Percentiles rank a stretch among this genome's conserved stretches.
phyloP scores from a whole-genome alignment of 2,329 filamentous ascomycete species.

The Stachybotrys chartarum region DNA sequence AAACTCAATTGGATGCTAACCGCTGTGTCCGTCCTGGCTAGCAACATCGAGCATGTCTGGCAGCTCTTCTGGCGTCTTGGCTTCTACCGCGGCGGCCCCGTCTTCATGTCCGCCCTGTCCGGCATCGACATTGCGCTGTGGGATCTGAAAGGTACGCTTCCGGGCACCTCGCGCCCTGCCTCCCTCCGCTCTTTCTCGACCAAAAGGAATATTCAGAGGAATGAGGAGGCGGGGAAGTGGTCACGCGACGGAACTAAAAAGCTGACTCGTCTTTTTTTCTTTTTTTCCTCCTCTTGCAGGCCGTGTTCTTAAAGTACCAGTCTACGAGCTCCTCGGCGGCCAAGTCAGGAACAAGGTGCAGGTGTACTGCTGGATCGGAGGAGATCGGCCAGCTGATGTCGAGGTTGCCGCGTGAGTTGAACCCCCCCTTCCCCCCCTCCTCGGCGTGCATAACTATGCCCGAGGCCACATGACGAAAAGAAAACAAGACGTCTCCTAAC shows the following conservation, averaged over 20 bases:
- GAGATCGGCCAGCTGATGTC: constrained; percentile 59
- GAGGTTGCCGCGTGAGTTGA: constrained; percentile 45
- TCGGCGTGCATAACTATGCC: not conserved
- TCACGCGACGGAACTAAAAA: not conserved
- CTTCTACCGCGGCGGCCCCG: constrained; percentile 69
- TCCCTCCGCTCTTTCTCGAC: not conserved
- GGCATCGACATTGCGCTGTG: constrained; percentile 71
- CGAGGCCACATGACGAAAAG: not conserved
- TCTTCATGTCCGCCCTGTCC: constrained; percentile 68
- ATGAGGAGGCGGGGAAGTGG: not conserved
- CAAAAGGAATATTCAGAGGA: no score
- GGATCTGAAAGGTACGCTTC: constrained; percentile 53
- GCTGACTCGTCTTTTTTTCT: not conserved
- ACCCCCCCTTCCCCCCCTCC: not conserved
- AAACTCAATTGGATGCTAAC: not conserved
- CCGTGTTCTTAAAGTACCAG: constrained; percentile 46
- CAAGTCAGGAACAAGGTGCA: constrained; percentile 60
- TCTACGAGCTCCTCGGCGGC: constrained; percentile 65
- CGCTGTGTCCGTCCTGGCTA: constrained; percentile 16
- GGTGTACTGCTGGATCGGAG: constrained; percentile 70
- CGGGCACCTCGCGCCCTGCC: not conserved
- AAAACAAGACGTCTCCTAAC: not conserved
- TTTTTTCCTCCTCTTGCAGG: constrained; percentile 24
- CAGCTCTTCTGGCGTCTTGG: constrained; percentile 59
- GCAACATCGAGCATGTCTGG: constrained; percentile 72